These are phyloP conservation scores for Diaporthe caulivora DNA, from an alignment of 2,329 filamentous ascomycete genomes.

Conservation along the genomic window DNA sequence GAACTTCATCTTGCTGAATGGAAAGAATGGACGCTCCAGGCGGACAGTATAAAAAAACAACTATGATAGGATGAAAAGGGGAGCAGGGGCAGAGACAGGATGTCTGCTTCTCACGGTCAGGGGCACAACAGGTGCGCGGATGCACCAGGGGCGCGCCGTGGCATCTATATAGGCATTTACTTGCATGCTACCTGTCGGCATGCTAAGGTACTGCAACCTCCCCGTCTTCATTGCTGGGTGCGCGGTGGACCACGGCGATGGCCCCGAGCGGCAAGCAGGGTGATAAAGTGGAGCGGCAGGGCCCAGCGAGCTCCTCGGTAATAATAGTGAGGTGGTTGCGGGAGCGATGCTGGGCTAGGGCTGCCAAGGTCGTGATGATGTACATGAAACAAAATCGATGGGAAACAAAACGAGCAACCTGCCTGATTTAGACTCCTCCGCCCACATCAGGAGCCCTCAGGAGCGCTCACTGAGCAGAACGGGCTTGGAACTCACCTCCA, in stretches of 20 bases:
- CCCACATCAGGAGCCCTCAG: constrained; percentile 5
- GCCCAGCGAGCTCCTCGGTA: constrained; percentile 26
- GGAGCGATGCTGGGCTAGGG: not conserved
- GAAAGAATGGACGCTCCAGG: constrained; percentile 25
- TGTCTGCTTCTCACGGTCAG: not conserved
- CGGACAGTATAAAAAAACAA: not conserved
- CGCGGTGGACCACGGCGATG: constrained; percentile 7
- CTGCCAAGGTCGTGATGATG: constrained; percentile 23
- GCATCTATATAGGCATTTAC: not conserved
- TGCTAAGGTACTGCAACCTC: not conserved
- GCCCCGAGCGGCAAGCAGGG: not conserved
- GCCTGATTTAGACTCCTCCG: constrained; percentile 10
- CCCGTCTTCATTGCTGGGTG: not conserved
- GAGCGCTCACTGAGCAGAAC: constrained; percentile 11
- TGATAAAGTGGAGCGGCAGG: constrained; percentile 5
- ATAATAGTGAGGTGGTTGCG: constrained; percentile 7
- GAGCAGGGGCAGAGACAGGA: not conserved
- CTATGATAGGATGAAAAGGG: not conserved
- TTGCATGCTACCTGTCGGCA: no score
- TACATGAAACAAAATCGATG: constrained; percentile 22
- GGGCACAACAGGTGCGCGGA: not conserved
- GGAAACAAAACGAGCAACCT: constrained; percentile 21
- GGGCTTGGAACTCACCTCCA: constrained; percentile 2
- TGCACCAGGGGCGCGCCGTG: constrained; percentile 7
- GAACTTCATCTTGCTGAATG: constrained; percentile 18